Evolutionary conservation across 805 yeast genomes (phyloP).

Genomic region (Maudiozyma bulderi): DNA sequence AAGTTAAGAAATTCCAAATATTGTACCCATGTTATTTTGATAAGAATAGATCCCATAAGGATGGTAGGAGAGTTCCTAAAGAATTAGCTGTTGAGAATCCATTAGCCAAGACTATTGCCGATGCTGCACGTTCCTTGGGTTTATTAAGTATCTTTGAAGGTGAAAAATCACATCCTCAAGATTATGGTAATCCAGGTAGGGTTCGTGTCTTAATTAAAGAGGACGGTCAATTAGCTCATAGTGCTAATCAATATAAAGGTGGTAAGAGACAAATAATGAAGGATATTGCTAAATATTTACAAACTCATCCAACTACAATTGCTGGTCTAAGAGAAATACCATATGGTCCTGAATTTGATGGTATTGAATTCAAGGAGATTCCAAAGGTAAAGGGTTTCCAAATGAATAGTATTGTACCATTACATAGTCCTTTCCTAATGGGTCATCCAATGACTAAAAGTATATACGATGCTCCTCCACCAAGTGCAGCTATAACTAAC

Average conservation of each 20-base stretch:
- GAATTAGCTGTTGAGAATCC: conserved; percentile 79
- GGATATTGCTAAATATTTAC: conserved; percentile 50
- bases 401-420: conserved; percentile 84
- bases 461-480: conserved; percentile 47
- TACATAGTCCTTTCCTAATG: conserved; percentile 68
- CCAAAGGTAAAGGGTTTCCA: conserved; percentile 80
- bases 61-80: conserved; percentile 74
- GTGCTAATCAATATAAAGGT: conserved; percentile 16
- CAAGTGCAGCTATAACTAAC: conserved; percentile 28
- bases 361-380: conserved; percentile 46
- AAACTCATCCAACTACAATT: conserved; percentile 60
- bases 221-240: conserved; percentile 32
- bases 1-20: conserved; percentile 60
- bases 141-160: conserved; percentile 49
- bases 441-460: conserved; percentile 75
- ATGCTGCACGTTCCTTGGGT: conserved; percentile 44
- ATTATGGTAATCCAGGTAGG: conserved; percentile 96
- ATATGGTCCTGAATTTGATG: conserved; percentile 52
- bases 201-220: conserved; percentile 65
- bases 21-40: conserved; percentile 93
- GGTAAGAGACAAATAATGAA: conserved; percentile 61
- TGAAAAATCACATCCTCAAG: conserved; percentile 89
- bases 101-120: conserved; percentile 69
- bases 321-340: conserved; percentile 54
- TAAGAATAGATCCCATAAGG: conserved; percentile 54